phyloP scores from a whole-genome alignment of 2,329 filamentous ascomycete genomes.

The Emmonsiellopsis sp. region DNA sequence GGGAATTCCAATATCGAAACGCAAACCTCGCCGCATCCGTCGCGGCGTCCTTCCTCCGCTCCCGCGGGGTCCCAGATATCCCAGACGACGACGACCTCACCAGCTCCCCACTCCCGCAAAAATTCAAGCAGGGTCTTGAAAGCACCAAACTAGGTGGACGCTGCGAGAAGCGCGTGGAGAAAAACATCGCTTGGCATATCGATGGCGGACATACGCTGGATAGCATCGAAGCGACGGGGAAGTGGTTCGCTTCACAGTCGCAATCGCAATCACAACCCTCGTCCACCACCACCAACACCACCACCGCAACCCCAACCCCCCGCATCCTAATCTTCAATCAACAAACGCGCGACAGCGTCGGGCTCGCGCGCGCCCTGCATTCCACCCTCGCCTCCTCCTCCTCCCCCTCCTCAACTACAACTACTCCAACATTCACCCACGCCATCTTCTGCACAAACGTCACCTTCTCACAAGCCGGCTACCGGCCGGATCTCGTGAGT shows the following conservation, averaged over 20 bases:
- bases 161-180: constrained; percentile 59
- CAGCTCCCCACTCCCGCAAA: constrained; percentile 44
- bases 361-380: constrained; percentile 57
- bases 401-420: constrained; percentile 26
- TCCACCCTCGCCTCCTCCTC: constrained; percentile 41
- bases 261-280: constrained; percentile 20
- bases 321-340: constrained; percentile 83
- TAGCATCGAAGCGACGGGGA: constrained; percentile 65
- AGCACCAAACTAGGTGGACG: constrained; percentile 63
- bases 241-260: constrained; percentile 61
- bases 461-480: constrained; percentile 53
- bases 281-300: background rate
- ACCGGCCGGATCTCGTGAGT: constrained; percentile 54
- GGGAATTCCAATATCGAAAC: constrained; percentile 55
- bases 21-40: constrained; percentile 51
- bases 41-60: constrained; percentile 32
- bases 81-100: constrained; percentile 24
- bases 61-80: constrained; percentile 25
- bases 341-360: constrained; percentile 67
- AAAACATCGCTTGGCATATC: constrained; percentile 62
- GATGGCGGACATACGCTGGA: constrained; percentile 85
- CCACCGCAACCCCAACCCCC: constrained; percentile 21
- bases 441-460: constrained; percentile 77
- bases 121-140: constrained; percentile 58
- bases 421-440: constrained; percentile 50